Percentiles rank a stretch among this genome's conserved stretches.
Evolutionary conservation across 306 rosid genomes (phyloP).

Genomic region (Neltuma alba): DNA sequence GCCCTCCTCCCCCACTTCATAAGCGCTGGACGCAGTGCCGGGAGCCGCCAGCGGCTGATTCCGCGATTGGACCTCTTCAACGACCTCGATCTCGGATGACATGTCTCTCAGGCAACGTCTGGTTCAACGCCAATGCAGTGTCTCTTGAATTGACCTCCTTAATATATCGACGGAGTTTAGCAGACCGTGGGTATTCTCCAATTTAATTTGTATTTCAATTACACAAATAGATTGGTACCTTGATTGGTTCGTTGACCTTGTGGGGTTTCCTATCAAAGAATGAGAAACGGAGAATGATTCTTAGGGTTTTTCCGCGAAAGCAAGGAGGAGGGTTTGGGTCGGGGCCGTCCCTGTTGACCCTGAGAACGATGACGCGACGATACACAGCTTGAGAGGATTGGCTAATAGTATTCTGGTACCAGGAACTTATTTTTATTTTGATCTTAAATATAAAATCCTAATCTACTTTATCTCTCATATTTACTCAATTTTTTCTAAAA

Average conservation of each 20-base stretch:
- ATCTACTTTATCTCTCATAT: too few species aligned
- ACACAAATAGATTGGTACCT: background rate
- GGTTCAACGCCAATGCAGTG: background rate
- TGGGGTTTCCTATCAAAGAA: background rate
- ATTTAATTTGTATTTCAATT: background rate
- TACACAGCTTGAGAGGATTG: background rate
- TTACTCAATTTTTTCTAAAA: too few species aligned
- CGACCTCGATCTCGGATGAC: constrained; percentile 99
- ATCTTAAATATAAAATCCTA: too few species aligned
- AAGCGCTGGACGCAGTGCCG: constrained; percentile 10
- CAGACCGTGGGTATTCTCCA: too few species aligned
- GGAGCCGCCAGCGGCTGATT: constrained; percentile 47
- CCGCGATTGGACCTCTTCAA: constrained; percentile 71
- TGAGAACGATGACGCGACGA: background rate
- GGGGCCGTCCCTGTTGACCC: constrained; percentile 52
- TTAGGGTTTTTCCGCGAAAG: constrained; percentile 53
- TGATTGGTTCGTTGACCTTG: constrained; percentile 24
- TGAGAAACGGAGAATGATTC: background rate
- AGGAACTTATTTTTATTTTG: too few species aligned
- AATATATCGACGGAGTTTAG: background rate
- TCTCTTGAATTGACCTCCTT: background rate
- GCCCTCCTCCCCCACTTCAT: constrained; percentile 54
- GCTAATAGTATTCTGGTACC: too few species aligned
- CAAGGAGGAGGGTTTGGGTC: constrained; percentile 38
- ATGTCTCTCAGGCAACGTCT: constrained; percentile 26